Conservation (phyloP, 352 stramenopile genomes). For the Pythium diclinum region DNA sequence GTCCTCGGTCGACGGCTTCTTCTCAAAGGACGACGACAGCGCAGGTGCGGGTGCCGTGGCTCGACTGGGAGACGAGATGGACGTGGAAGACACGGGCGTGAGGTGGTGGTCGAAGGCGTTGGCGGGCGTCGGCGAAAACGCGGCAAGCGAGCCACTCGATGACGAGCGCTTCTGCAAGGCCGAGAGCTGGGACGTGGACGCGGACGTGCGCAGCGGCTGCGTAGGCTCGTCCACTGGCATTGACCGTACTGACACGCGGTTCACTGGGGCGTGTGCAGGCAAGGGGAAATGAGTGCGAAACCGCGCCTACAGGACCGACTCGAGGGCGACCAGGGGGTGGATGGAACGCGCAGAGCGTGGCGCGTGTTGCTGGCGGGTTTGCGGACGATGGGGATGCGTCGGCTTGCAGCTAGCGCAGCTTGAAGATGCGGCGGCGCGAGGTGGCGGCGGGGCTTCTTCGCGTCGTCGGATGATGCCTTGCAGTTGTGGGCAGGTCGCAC, state of each 20-base stretch:
- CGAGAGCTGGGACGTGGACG: constrained; percentile 22
- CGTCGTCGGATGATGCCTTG: constrained; percentile 12
- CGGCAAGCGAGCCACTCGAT: constrained; percentile 17
- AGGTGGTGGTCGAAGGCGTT: constrained; percentile 22
- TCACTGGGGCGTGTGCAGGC: not conserved
- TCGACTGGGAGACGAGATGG: constrained; percentile 35
- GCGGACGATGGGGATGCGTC: not conserved
- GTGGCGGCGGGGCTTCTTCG: not conserved
- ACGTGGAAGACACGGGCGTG: constrained; percentile 15
- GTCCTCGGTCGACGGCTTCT: constrained; percentile 18
- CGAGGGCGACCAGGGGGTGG: not conserved
- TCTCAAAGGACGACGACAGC: constrained; percentile 27
- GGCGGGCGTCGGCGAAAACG: constrained; percentile 21
- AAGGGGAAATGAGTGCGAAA: not conserved
- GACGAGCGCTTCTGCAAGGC: constrained; percentile 2
- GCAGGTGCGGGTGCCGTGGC: constrained; percentile 4
- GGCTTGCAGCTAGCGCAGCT: constrained; percentile 2
- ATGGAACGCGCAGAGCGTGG: not conserved
- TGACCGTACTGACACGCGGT: not conserved
- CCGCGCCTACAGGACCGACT: not conserved
- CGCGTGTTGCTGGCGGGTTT: not conserved
- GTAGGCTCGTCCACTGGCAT: constrained; percentile 27
- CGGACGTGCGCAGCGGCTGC: constrained; percentile 23
- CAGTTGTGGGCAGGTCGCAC: constrained; percentile 16
- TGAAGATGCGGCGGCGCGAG: not conserved